Percentiles rank a stretch among this genome's conserved stretches.
These are phyloP conservation scores for Arthrobotrys pseudoclavata DNA, from an alignment of 2,329 filamentous ascomycete species.

Conservation along the genomic window DNA sequence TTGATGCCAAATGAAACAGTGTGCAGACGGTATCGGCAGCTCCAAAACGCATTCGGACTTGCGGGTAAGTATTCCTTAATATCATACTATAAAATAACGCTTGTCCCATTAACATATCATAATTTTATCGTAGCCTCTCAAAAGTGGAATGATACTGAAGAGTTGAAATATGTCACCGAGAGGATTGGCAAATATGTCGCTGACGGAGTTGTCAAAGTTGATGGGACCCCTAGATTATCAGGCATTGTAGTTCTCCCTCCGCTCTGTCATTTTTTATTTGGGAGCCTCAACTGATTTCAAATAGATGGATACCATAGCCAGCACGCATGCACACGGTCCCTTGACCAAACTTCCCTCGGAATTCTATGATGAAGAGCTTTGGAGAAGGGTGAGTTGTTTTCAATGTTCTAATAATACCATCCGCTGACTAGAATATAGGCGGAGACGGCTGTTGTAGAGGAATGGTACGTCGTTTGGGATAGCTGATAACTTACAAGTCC, in stretches of 20 bases:
- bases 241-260: slow-evolving; percentile 72
- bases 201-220: slow-evolving; percentile 78
- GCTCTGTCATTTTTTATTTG: background rate
- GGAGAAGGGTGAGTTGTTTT: slow-evolving; percentile 27
- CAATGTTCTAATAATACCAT: background rate
- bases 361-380: slow-evolving; percentile 79
- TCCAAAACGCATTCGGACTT: slow-evolving; percentile 69
- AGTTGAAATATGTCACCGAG: slow-evolving; percentile 86
- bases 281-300: background rate
- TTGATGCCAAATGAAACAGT: slow-evolving; percentile 82
- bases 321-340: slow-evolving; percentile 85
- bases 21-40: slow-evolving; percentile 79
- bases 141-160: slow-evolving; percentile 80
- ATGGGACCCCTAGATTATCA: slow-evolving; percentile 83
- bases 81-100: slow-evolving; percentile 69
- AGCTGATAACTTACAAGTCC: background rate
- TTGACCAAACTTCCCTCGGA: slow-evolving; percentile 82
- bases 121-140: slow-evolving; percentile 72
- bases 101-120: background rate
- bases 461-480: slow-evolving; percentile 34
- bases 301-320: slow-evolving; percentile 88
- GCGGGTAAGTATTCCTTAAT: slow-evolving; percentile 63
- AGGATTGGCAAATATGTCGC: slow-evolving; percentile 90
- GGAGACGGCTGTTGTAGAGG: slow-evolving; percentile 34
- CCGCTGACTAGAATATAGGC: slow-evolving; percentile 7